phyloP scores from a whole-genome alignment of 1,284 basidiomycete species.

The Puccinia novopanici region DNA sequence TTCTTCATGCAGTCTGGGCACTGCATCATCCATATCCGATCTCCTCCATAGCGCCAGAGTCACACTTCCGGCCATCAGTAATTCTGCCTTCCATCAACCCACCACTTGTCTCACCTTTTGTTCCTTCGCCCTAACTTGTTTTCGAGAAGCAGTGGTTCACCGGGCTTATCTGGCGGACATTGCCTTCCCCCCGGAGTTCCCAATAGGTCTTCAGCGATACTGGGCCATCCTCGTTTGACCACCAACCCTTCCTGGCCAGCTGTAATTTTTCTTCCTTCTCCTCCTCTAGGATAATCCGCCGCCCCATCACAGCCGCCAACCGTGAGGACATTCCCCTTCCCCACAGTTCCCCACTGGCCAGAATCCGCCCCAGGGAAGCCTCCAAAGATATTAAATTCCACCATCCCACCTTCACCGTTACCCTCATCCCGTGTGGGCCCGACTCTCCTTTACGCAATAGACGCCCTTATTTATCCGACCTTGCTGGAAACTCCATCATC shows the following conservation, averaged over 20 bases:
- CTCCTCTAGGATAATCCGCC: background rate
- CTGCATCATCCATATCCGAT: background rate
- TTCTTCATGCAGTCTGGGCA: background rate
- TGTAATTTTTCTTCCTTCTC: background rate
- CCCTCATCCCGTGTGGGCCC: background rate
- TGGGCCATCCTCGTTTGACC: background rate
- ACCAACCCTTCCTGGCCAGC: background rate
- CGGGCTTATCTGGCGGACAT: background rate
- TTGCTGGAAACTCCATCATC: background rate
- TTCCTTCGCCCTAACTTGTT: slow-evolving; percentile 11
- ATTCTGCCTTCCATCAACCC: background rate
- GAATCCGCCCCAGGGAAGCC: background rate
- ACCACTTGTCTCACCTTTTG: background rate
- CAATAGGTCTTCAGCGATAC: background rate
- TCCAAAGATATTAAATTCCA: background rate
- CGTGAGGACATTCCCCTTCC: background rate
- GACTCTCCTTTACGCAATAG: background rate
- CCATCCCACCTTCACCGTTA: background rate
- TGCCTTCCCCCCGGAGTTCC: background rate
- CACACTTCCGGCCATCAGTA: background rate
- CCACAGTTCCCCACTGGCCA: background rate
- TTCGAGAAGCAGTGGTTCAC: background rate
- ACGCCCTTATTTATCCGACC: slow-evolving; percentile 2
- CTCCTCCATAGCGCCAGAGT: slow-evolving; percentile 2
- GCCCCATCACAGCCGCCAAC: background rate